Conservation (phyloP, 2,329 filamentous ascomycete species). For the Chaetomiaceae sp. region DNA sequence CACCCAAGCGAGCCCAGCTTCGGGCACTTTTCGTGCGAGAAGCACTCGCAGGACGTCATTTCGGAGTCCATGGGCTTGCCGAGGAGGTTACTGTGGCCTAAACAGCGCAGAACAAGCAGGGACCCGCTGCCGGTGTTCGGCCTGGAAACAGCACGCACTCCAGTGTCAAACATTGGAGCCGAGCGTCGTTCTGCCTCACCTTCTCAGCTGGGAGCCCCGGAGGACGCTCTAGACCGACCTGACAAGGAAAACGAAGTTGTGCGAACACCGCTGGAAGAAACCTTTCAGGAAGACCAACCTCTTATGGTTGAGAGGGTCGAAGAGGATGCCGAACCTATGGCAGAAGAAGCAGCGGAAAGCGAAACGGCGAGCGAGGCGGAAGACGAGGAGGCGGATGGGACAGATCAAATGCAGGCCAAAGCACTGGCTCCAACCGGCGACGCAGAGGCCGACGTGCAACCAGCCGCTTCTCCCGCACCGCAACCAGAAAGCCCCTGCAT, state of each 20-base stretch:
- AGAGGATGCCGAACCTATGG: background rate
- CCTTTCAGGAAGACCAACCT: background rate
- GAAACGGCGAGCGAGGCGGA: conserved; percentile 3
- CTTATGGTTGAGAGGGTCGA: background rate
- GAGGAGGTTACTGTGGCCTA: conserved; percentile 25
- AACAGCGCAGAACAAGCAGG: background rate
- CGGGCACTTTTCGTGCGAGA: conserved; percentile 19
- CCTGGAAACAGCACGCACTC: background rate
- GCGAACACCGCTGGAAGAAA: background rate
- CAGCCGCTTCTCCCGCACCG: background rate
- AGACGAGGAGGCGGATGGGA: background rate
- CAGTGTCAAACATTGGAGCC: background rate
- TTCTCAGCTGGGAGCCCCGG: too few relatives aligned
- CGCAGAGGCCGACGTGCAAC: background rate
- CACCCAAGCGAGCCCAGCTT: conserved; percentile 10
- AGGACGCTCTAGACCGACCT: background rate
- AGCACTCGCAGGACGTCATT: conserved; percentile 15
- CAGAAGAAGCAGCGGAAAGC: background rate
- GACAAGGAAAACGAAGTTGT: background rate
- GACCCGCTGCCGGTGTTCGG: background rate
- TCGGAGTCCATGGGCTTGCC: conserved; percentile 4
- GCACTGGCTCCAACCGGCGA: background rate
- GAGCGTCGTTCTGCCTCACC: background rate
- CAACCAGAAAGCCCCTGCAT: conserved; percentile 14
- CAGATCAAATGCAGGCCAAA: background rate